phyloP scores from a whole-genome alignment of 495 filamentous ascomycete species.

The Aspergillus sclerotiicarbonarius region DNA sequence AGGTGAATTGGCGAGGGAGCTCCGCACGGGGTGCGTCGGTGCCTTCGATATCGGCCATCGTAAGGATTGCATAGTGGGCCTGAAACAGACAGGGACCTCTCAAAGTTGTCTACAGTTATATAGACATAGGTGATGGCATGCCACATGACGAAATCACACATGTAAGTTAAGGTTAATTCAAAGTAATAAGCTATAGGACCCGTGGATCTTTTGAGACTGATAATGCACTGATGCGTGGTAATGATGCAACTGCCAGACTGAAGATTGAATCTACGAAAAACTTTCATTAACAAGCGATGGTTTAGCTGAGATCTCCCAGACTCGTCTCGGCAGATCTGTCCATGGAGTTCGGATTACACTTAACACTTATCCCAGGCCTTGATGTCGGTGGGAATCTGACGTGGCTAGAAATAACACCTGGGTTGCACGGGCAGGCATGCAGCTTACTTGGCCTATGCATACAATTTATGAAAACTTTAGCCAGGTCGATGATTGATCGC shows the following conservation, averaged over 20 bases:
- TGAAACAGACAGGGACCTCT: background rate
- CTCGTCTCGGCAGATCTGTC: background rate
- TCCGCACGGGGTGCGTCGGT: background rate
- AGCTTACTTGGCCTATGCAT: no score
- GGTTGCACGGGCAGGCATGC: no score
- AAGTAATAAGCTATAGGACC: no score
- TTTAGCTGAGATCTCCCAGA: background rate
- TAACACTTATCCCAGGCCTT: background rate
- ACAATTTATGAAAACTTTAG: no score
- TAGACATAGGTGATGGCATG: background rate
- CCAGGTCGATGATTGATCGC: no score
- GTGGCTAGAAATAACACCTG: background rate
- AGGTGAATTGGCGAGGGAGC: constrained; percentile 6
- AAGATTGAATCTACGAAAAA: background rate
- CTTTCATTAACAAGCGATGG: background rate
- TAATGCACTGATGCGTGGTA: no score
- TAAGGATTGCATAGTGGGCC: background rate
- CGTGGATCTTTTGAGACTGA: no score
- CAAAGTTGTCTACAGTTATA: background rate
- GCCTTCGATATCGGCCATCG: background rate
- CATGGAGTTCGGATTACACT: background rate
- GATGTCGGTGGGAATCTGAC: background rate
- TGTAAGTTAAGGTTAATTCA: background rate
- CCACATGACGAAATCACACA: background rate
- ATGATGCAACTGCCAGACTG: background rate